Base-by-base conservation (phyloP, 2,329 filamentous ascomycete genomes). In the Hypoxylon sp. region DNA sequence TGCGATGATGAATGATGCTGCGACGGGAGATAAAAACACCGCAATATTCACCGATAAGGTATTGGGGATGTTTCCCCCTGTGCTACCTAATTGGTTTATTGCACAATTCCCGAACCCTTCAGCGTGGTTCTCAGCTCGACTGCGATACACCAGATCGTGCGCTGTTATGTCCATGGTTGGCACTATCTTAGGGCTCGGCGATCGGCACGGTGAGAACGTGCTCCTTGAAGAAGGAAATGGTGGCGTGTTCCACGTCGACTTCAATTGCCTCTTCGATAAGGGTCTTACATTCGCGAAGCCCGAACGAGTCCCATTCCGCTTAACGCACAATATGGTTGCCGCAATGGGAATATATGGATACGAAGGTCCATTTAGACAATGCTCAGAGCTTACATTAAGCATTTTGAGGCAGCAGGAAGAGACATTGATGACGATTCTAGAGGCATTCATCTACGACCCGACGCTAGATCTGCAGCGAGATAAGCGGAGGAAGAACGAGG, bases 141-240 rank as follows among this genome's bases (percentile, higher is more conserved):
- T 98, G 48, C 89, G 90, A 50, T 99, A 98, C 80, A 97, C 96
- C 1, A 89, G 96, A 3, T 97, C 96, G 0, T 95, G 93, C 75
- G 96, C 97, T 10, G 96, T 99, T 72, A 99, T 99, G 94, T 97
- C 94, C n/a, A 99, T 99, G 88, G 93, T 97, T 3, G 96, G 96
- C 53, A 97, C 97, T 62, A 94, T 98, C 52, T 87, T 99, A 3
- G 96, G 92, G 0, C 85, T 99, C 0, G 96, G 96, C 41, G 96
- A 99, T 80, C 90, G 96, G 3, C 96, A 99, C 80, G 95, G 95
- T 64, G 96, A 99, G 80, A 99, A 99, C 79, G 93, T 99, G 60
- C 88, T 98, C 30, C 89, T 99, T 32, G 94, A 98, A 79, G 93
- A 98, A 82, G 91, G 92, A 62, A 97, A 94, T 71, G 96, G 97